Percentiles rank a stretch among this genome's conserved stretches.
Evolutionary conservation across 202 grass and related monocot genomes (phyloP).

Genomic region (Schoenoplectus tabernaemontani): DNA sequence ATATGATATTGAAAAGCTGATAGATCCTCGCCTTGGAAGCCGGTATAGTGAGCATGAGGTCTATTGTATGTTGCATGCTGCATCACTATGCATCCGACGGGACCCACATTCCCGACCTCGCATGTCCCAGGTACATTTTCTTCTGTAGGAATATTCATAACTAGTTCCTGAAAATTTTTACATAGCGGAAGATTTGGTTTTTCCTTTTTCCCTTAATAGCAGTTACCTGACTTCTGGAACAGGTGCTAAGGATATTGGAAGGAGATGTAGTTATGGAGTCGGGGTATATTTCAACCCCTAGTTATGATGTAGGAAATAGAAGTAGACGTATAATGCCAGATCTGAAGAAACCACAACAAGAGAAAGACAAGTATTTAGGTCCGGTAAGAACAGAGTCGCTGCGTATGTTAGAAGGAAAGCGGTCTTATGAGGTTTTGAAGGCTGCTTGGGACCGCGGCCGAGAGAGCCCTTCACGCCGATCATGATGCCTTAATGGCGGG

Average conservation of each 20-base stretch:
- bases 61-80: conserved; percentile 87
- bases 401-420: conserved; percentile 39
- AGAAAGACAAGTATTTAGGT: conserved; percentile 6
- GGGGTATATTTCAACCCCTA: conserved; percentile 44
- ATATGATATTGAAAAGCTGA: conserved; percentile 49
- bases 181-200: background rate
- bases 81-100: conserved; percentile 75
- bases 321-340: conserved; percentile 56
- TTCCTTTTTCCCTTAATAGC: background rate
- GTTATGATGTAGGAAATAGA: conserved; percentile 57
- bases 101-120: conserved; percentile 94
- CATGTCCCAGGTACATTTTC: conserved; percentile 82
- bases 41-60: conserved; percentile 75
- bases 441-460: conserved; percentile 61
- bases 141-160: too few species aligned
- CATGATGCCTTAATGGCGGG: conserved; percentile 18
- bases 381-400: conserved; percentile 36
- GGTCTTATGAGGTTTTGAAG: conserved; percentile 42
- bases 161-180: background rate
- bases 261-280: conserved; percentile 82
- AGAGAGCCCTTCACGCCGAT: conserved; percentile 44
- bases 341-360: conserved; percentile 23
- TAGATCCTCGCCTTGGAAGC: conserved; percentile 59
- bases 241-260: conserved; percentile 95
- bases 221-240: conserved; percentile 11